Evolutionary conservation across 129 eudicot genomes (phyloP).

Genomic region (Escallonia herrerae): DNA sequence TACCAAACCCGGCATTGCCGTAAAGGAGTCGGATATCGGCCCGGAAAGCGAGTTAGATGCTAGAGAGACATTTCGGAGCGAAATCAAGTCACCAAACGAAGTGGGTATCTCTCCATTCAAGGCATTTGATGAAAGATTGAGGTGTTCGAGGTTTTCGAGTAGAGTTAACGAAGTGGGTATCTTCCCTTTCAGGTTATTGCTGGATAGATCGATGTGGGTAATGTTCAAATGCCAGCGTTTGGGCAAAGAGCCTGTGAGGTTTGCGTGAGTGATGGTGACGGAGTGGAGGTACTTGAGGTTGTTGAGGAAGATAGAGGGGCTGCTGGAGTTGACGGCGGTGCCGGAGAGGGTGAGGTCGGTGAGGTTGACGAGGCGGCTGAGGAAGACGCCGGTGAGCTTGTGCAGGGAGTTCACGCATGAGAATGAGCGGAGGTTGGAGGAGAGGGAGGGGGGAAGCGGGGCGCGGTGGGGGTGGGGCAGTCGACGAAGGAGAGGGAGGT

Average conservation of each 20-base stretch:
- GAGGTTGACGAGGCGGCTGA: conserved; percentile 50
- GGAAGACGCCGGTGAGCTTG: conserved; percentile 72
- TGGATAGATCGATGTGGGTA: conserved; percentile 65
- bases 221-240: conserved; percentile 63
- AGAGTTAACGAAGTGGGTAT: conserved; percentile 59
- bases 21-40: conserved; percentile 56
- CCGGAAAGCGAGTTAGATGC: conserved; percentile 73
- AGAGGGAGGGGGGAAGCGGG: conserved; percentile 55
- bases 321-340: conserved; percentile 50
- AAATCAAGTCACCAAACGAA: conserved; percentile 54
- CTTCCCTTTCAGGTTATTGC: conserved; percentile 53
- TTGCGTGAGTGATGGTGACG: conserved; percentile 47
- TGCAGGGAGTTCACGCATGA: conserved; percentile 63
- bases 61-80: conserved; percentile 50
- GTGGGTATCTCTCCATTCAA: conserved; percentile 57
- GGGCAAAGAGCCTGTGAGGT: conserved; percentile 62
- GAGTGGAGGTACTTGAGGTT: conserved; percentile 33
- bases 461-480: conserved; percentile 49
- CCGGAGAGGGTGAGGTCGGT: conserved; percentile 51
- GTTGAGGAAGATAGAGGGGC: conserved; percentile 51
- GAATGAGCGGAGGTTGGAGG: conserved; percentile 60
- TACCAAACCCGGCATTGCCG: conserved; percentile 33
- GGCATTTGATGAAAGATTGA: conserved; percentile 63
- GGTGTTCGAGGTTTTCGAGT: conserved; percentile 39
- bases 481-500: conserved; percentile 48